These are phyloP conservation scores for Craspedostauros australis DNA, from an alignment of 108 stramenopile species.

Conservation along the genomic window DNA sequence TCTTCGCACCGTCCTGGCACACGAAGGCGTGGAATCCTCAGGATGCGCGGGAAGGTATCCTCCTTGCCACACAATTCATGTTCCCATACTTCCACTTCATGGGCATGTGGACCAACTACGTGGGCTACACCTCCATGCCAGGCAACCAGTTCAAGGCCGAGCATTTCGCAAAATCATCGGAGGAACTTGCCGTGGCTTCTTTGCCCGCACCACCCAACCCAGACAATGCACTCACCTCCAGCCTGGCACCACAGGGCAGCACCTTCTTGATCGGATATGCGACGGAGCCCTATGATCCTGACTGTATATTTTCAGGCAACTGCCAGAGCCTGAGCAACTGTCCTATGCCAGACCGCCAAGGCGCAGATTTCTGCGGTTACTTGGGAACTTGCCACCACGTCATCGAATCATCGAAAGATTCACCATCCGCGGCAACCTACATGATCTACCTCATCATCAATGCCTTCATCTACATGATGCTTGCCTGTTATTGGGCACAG, in stretches of 20 bases:
- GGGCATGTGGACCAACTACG: slow-evolving; percentile 34
- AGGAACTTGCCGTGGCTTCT: slow-evolving; percentile 26
- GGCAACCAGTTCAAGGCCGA: slow-evolving; percentile 24
- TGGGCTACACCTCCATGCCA: slow-evolving; percentile 54
- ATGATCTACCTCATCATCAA: slow-evolving; percentile 23
- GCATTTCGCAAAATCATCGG: slow-evolving; percentile 31
- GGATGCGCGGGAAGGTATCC: neutral
- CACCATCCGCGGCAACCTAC: too few relatives aligned
- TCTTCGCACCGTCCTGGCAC: slow-evolving; percentile 8
- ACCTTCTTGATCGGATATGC: neutral
- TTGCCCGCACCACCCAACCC: slow-evolving; percentile 4
- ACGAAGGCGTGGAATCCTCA: slow-evolving; percentile 6
- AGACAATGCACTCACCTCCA: neutral
- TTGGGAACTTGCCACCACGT: too few relatives aligned
- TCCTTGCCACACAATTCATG: slow-evolving; percentile 40
- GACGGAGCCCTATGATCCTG: too few relatives aligned
- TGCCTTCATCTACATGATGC: slow-evolving; percentile 29
- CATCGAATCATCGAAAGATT: too few relatives aligned
- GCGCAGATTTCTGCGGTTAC: too few relatives aligned
- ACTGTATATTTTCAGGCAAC: too few relatives aligned
- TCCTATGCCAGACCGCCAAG: too few relatives aligned
- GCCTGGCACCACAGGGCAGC: slow-evolving; percentile 3
- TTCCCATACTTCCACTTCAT: slow-evolving; percentile 45
- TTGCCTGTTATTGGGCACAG: slow-evolving; percentile 36
- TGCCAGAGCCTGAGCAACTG: too few relatives aligned